Base-by-base conservation (phyloP, 176 grass and related monocot species). In the Musa beccarii region DNA sequence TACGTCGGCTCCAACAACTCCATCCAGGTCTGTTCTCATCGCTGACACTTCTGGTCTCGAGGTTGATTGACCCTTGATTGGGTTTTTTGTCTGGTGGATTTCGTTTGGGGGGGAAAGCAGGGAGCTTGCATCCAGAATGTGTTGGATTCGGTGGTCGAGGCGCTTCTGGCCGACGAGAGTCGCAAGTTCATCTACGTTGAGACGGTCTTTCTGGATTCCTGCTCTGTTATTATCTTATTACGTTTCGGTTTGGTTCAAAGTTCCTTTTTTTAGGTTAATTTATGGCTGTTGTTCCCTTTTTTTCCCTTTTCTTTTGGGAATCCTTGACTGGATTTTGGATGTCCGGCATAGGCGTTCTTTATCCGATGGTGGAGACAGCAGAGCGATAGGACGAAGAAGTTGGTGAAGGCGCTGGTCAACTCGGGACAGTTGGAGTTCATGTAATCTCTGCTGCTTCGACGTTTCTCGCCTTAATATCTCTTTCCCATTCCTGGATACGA, bases 301-400 rank as follows among this genome's bases (percentile, higher is more conserved):
- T 20, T 20, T 23, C 52, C 7, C 52, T n/a, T 1, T 12, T 34
- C 0, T 15, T 23, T 22, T 11, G 69, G 10, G 3, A 3, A 51
- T 71, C 8, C 11, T 52, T 51, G 13, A 15, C 17, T 8, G 57
- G 57, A 17, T 62, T 62, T 3, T 17, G 7, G 17, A 7, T 62
- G 12, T 62, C 21, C 79, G 66, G 9, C 2, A 17, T 64, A 96
- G 92, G 89, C 89, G 9, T 96, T 96, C 69, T 96, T 96, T 85
- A 84, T 92, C 71, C 86, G 87, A 66, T 97, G 87, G 89, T 96
- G 92, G 92, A 84, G 89, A 64, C 85, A 96, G 82, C 92, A 96
- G 80, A 96, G 79, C 13, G 56, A 89, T 51, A 72, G 56, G 11
- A 85, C 81, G 24, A 92, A 96, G 80, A 84, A 96, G 79, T 80